Base-by-base conservation (phyloP, 2,329 filamentous ascomycete species). In the Colletotrichum liaoningense region DNA sequence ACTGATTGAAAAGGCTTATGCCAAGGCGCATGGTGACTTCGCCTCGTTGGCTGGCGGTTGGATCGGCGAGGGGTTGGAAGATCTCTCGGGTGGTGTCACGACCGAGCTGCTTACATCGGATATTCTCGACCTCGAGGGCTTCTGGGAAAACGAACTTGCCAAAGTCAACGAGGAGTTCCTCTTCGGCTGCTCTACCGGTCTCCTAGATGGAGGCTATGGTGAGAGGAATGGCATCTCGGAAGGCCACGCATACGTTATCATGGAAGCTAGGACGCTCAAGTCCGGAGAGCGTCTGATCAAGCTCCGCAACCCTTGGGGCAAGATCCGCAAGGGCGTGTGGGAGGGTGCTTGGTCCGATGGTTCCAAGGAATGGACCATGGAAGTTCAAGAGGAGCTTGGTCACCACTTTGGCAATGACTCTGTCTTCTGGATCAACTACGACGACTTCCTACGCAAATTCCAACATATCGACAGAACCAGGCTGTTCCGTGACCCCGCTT, bases 1-100 rank as follows among this genome's bases (percentile, higher is more conserved):
- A 0, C 83, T 97, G 28, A 85, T 95, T 1, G 93, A 96, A 78
- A 96, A 96, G 81, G 94, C 94, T 1, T 96, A 94, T 79, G 94
- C 94, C 24, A 97, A 97, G 81, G 93, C 93, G 0, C 94, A 97
- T 77, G 94, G 93, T 3, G 93, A 95, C 77, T 95, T 93, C 77
- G 90, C 87, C 19, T 89, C 93, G 0, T 90, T 95, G 49, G 87
- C 91, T 42, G 93, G 93, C 28, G 93, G 93, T 8, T 94, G 91
- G 82, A 92, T 93, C 22, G 92, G 89, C 5, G 89, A 91, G 77
- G 89, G 85, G 2, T 77, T 90, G 2, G 89, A 88, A 77, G 88
- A 93, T 80, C 83, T 92, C 12, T 91, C 88, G 16, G 93, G 93
- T 2, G 93, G 93, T 30, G 91, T 94, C 14, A 93, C 92, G 0